A percentile compares a stretch with the other conserved stretches of the same genome.
Evolutionary conservation across 306 rosid species (phyloP).

Genomic region (Castanea sativa): DNA sequence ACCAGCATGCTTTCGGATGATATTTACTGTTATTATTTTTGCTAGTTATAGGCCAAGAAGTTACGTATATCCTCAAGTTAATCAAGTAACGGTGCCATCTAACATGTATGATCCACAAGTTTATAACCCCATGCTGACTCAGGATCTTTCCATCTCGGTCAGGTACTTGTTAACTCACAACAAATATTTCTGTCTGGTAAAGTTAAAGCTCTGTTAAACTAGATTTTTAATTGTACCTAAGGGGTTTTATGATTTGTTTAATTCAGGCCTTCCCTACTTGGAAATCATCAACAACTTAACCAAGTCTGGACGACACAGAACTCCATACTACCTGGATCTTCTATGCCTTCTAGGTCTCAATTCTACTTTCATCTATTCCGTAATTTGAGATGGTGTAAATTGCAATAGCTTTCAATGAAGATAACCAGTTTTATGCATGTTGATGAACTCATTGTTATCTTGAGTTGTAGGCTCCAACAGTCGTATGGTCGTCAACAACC

Average conservation of each 20-base stretch:
- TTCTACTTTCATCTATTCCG: neutral
- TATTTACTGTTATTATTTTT: neutral
- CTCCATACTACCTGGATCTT: slow-evolving; percentile 3
- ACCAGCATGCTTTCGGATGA: neutral
- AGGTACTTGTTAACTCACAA: neutral
- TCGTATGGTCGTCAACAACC: neutral
- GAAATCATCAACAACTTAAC: neutral
- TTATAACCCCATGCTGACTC: neutral
- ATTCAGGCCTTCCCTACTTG: slow-evolving; percentile 4
- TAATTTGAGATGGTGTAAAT: neutral
- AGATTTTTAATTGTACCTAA: neutral
- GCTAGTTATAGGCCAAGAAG: neutral
- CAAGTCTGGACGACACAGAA: neutral
- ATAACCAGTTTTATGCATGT: neutral
- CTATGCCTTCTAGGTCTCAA: slow-evolving; percentile 2
- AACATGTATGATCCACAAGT: neutral
- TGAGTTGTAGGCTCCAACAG: neutral
- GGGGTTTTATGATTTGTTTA: neutral
- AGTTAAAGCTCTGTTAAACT: neutral
- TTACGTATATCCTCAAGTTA: neutral
- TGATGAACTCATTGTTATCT: neutral
- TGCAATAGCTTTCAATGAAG: neutral
- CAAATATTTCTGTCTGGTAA: neutral
- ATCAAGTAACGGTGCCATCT: neutral
- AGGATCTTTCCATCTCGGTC: neutral